phyloP scores from a whole-genome alignment of 805 yeast genomes.

The Danielia oregonensis region DNA sequence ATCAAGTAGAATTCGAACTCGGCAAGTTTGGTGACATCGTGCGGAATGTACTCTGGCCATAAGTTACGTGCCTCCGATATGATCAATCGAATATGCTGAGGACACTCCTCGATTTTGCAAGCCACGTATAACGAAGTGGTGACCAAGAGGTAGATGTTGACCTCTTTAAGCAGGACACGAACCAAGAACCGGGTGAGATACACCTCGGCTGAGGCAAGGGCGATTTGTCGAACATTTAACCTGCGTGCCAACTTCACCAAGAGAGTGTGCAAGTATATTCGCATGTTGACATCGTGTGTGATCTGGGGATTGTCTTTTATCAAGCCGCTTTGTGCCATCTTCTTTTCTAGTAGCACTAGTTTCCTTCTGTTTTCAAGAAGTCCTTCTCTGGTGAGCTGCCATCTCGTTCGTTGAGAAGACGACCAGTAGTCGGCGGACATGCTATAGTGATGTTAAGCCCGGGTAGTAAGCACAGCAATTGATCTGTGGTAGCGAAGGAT shows the following conservation, averaged over 20 bases:
- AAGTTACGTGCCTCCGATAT: constrained; percentile 79
- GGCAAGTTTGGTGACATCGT: constrained; percentile 85
- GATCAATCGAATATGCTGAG: constrained; percentile 84
- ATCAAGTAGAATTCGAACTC: constrained; percentile 93
- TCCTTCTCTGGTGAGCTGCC: constrained; percentile 74
- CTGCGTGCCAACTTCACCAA: constrained; percentile 76
- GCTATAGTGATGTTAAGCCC: constrained; percentile 17
- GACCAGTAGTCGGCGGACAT: constrained; percentile 89
- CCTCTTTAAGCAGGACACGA: constrained; percentile 69
- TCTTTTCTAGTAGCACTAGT: constrained; percentile 35
- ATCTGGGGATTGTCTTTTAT: constrained; percentile 43
- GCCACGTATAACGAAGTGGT: constrained; percentile 87
- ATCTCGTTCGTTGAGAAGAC: constrained; percentile 72
- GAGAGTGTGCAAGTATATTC: constrained; percentile 75
- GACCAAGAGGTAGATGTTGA: constrained; percentile 74
- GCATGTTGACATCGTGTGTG: constrained; percentile 54
- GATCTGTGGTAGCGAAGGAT: too few species aligned
- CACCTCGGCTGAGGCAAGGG: constrained; percentile 84
- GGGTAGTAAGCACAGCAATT: too few species aligned
- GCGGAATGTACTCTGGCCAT: constrained; percentile 95
- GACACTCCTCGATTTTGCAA: constrained; percentile 92
- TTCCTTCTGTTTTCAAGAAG: constrained; percentile 46
- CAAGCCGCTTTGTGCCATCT: constrained; percentile 42
- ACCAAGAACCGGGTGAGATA: constrained; percentile 77
- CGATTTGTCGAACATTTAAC: constrained; percentile 73